These are phyloP conservation scores for Saccharomycopsis fermentans DNA, from an alignment of 805 yeast genomes.

Conservation along the genomic window DNA sequence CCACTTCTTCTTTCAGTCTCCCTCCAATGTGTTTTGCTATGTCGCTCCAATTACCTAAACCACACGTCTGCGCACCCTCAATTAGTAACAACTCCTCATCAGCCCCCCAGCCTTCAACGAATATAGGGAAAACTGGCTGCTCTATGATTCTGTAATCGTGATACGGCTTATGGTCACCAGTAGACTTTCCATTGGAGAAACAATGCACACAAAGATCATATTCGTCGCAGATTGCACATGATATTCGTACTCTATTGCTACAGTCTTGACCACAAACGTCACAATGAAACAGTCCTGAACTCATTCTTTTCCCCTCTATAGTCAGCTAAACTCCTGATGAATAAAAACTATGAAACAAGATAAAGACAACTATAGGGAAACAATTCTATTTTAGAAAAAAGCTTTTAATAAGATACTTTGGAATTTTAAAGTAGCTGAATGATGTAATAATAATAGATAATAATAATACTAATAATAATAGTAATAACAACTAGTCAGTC, in stretches of 20 bases:
- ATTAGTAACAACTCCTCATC: constrained; percentile 86
- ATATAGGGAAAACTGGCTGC: constrained; percentile 90
- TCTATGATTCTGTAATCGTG: constrained; percentile 90
- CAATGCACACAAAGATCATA: constrained; percentile 98
- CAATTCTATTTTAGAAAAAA: too few species aligned
- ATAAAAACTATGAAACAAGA: too few species aligned
- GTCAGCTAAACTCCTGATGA: too few species aligned
- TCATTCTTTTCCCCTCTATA: constrained; percentile 7
- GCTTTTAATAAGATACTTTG: too few species aligned
- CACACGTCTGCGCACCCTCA: constrained; percentile 85
- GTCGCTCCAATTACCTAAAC: constrained; percentile 97
- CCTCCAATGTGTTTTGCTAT: constrained; percentile 95
- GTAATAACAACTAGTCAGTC: too few species aligned
- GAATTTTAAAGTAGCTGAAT: too few species aligned
- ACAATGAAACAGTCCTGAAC: constrained; percentile 59
- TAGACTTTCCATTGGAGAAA: constrained; percentile 70
- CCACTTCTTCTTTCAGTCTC: constrained; percentile 85
- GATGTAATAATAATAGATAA: too few species aligned
- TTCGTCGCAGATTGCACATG: constrained; percentile 88
- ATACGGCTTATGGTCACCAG: constrained; percentile 86
- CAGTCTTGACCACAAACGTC: constrained; percentile 96
- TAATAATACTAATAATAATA: too few species aligned
- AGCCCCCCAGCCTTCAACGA: constrained; percentile 92
- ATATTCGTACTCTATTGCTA: constrained; percentile 79
- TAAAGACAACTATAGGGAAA: too few species aligned